Evolutionary conservation across 2,329 filamentous ascomycete genomes (phyloP).

Genomic region (Epichloe gansuensis): DNA sequence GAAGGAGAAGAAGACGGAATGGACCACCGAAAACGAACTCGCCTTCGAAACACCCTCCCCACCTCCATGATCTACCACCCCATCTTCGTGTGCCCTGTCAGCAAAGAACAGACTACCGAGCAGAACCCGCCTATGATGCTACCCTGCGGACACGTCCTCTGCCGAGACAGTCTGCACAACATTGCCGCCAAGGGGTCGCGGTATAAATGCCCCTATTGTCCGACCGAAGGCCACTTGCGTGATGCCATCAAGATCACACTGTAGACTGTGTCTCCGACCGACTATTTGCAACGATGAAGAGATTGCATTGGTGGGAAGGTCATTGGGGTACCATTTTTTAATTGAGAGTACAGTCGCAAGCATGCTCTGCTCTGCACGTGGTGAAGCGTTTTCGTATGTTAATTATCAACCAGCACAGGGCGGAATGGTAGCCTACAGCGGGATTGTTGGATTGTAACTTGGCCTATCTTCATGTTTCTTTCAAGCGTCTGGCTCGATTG

Average conservation of each 20-base stretch:
- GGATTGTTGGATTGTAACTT: background rate
- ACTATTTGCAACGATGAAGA: background rate
- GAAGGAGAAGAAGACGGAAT: constrained; percentile 81
- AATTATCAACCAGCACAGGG: background rate
- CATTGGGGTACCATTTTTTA: too few relatives aligned
- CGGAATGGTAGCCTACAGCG: background rate
- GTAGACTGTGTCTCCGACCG: constrained; percentile 18
- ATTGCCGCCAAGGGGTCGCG: constrained; percentile 65
- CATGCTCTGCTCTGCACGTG: background rate
- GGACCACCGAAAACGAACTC: constrained; percentile 84
- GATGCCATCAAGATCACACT: constrained; percentile 66
- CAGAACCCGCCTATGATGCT: constrained; percentile 94
- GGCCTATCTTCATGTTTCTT: background rate
- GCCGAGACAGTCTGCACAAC: constrained; percentile 67
- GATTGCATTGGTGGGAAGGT: too few relatives aligned
- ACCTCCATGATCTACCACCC: constrained; percentile 67
- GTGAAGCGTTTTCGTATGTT: background rate
- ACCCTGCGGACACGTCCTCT: constrained; percentile 88
- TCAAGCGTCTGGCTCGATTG: background rate
- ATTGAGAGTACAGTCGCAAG: too few relatives aligned
- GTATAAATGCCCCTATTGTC: constrained; percentile 97
- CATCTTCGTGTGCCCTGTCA: constrained; percentile 96
- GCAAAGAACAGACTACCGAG: constrained; percentile 91
- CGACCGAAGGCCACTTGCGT: constrained; percentile 63
- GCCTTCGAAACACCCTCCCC: constrained; percentile 61